Base-by-base conservation (phyloP, 805 yeast species). In the Tetrapisispora fleetii region DNA sequence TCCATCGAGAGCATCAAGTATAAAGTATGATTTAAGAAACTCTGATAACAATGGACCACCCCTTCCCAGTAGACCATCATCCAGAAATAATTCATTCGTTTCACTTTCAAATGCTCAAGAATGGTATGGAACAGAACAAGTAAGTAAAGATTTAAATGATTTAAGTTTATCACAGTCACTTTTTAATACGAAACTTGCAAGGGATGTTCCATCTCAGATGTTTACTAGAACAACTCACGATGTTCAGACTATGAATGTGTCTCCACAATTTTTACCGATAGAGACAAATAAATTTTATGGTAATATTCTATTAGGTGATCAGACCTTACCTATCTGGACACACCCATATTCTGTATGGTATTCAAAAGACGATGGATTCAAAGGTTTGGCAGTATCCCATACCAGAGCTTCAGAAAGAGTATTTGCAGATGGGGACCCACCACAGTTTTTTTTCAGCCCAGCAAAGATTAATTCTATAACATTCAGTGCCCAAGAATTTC, bases 201-300 rank as follows among this genome's bases (percentile, higher is more conserved):
- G 67, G 1, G 64, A 58, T 11, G 71, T 69, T 22, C 83, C 83
- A 2, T 68, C 73, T 18, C 51, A 66, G 1, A 46, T 66, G n/a
- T 80, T 76, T 58, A 18, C 62, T 57, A 47, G 51, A 50, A 53
- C 55, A 21, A 41, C 47, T 1, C 73, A 67, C 44, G 58, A 55
- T 27, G 56, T 63, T 19, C 30, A 55, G 13, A 42, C 55, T 18
- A 73, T 72, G 11, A 19, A 53, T 8, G 59, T 54, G 40, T 51
- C 58, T 28, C 38, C 52, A 19, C 59, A 58, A 35, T 52, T 51
- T 35, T 43, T 52, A 10, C 82, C 88, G 1, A 71, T 82, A 28
- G 81, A 81, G 51, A 85, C 95, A 8, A 85, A 85, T 63, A 85
- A 85, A 59, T 85, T 85, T 58, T 85, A 80, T 62, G 81, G 83